Evolutionary conservation across 2,329 filamentous ascomycete species (phyloP).

Genomic region (Stemphylium vesicarium): DNA sequence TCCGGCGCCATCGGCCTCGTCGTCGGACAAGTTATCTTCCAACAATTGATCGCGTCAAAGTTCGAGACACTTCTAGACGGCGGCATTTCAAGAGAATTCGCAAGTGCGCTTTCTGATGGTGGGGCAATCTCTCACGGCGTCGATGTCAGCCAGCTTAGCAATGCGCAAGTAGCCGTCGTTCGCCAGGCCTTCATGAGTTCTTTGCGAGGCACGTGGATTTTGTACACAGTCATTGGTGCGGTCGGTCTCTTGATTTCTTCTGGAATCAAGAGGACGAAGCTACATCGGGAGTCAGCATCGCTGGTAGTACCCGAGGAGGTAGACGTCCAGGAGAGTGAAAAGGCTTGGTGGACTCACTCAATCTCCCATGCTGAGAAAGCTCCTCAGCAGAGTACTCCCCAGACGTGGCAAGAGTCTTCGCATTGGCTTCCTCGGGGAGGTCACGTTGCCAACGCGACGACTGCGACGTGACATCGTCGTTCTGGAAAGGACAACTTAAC

Average conservation of each 20-base stretch:
- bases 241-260: slow-evolving; percentile 42
- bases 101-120: slow-evolving; percentile 32
- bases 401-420: too few relatives aligned
- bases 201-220: slow-evolving; percentile 59
- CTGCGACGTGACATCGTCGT: too few relatives aligned
- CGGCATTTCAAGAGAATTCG: slow-evolving; percentile 29
- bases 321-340: slow-evolving; percentile 10
- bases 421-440: too few relatives aligned
- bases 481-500: too few relatives aligned
- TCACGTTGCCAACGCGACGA: too few relatives aligned
- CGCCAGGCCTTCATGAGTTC: slow-evolving; percentile 51
- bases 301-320: background rate
- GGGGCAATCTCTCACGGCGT: slow-evolving; percentile 43
- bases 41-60: slow-evolving; percentile 63
- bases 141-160: slow-evolving; percentile 27
- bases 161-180: slow-evolving; percentile 47
- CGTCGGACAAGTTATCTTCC: slow-evolving; percentile 59
- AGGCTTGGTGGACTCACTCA: slow-evolving; percentile 25
- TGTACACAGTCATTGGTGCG: slow-evolving; percentile 54
- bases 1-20: slow-evolving; percentile 57
- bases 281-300: slow-evolving; percentile 16
- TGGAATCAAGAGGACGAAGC: slow-evolving; percentile 41
- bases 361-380: too few relatives aligned
- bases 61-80: slow-evolving; percentile 21
- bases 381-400: too few relatives aligned